Base-by-base conservation (phyloP, 768 basidiomycete species). In the Termitomyces sp. region DNA sequence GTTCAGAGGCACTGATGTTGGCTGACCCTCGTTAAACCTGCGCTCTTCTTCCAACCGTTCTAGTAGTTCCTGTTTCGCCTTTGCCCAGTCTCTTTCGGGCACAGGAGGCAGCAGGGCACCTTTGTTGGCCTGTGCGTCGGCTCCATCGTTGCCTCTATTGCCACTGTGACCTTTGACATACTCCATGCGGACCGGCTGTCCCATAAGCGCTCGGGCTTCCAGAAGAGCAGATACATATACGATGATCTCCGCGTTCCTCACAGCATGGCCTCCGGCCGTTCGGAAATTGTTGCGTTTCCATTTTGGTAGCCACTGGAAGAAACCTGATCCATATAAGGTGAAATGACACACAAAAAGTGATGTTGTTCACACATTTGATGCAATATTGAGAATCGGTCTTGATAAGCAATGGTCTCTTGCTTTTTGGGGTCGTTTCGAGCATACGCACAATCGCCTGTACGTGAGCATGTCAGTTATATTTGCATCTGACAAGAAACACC, bases 321-420 rank as follows among this genome's bases (percentile, higher is more conserved):
- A 78, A 66, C 89, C 93, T 94, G 66, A 43, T 23, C 18, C 14
- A 47, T 6, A 48, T 54, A 32, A 54, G 40, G 28, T 43, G 40
- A n/a, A 36, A 40, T n/a, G 13, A 49, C 68, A 51, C 66, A 32
- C 7, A 48, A 6, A 54, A 32, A 57, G 30, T 59, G 26, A 26
- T 28, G 38, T 50, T 38, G 48, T 13, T 68, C 74, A 56, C 61
- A 95, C 95, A 94, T 51, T 83, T 73, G 4, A 93, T 93, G 1
- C 86, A 85, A 66, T 97, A 97, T 48, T 83, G 73, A 0, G 95
- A 97, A 71, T 98, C 95, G 0, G 91, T 88, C 65, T 88, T 88
- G 66, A 97, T 90, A 51, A 90, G 66, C 2, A 98, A 73, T 0
- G 84, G 77, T 32, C 70, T 79, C 49, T 78, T 76, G 12, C 75